Base-by-base conservation (phyloP, 1,284 basidiomycete species). In the Hymenochaete sp. region DNA sequence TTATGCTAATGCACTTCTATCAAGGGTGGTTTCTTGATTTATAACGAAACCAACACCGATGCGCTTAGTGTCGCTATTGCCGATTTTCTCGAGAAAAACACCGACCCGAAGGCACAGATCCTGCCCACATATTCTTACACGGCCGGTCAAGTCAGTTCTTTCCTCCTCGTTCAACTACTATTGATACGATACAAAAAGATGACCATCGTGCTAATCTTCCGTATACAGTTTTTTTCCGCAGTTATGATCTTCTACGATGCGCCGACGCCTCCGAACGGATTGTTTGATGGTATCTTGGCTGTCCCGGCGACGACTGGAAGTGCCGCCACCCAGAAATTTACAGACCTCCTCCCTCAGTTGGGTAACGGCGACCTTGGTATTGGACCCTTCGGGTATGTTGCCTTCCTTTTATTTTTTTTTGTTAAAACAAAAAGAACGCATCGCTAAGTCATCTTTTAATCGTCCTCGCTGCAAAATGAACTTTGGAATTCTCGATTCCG, bases 71-170 rank as follows among this genome's bases (percentile, higher is more conserved):
- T n/a, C 10, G 49, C 45, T 16, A 25, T 44, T 7, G 33, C 22
- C 19, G 24, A 51, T 6, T 51, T 47, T 16, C 44, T 41, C 6
- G 38, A 38, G 10, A 39, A 31, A 10, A 51, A 51, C 25, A 43
- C 45, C n/a, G 49, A 51, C 40, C 29, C 37, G 19, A 51, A 51
- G 28, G 45, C 49, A 4, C 45, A 51, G 31, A 35, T 47, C 16
- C n/a, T n/a, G n/a, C n/a, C n/a, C n/a, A n/a, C 31, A 16, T 47
- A 47, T 18, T 27, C 41, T 22, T 43, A 37, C 8, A 37, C 31
- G 21, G 41, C 16, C 13, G 39, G 22, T 19, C 33, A 43, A 41
- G 49, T 47, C 21, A 44, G 40, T 37, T n/a, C 21, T 35, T n/a
- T 16, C 5, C 8, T 4, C n/a, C n/a, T n/a, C n/a, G n/a, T n/a